Evolutionary conservation across 352 stramenopile genomes (phyloP).

Genomic region (Pythium diclinum): DNA sequence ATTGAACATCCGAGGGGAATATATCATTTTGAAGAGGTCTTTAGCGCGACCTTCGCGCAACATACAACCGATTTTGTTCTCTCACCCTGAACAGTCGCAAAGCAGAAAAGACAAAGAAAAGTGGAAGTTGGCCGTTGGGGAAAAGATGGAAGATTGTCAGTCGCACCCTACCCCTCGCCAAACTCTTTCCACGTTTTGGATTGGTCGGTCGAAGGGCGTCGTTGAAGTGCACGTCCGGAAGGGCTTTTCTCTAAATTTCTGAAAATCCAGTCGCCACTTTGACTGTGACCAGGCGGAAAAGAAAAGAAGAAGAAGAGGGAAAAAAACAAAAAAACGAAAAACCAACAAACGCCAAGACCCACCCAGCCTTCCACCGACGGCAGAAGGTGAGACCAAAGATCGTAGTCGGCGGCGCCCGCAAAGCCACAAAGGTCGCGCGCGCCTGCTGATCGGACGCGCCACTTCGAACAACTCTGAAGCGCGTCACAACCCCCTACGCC

Average conservation of each 20-base stretch:
- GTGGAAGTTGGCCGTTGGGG: slow-evolving; percentile 24
- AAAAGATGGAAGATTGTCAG: slow-evolving; percentile 32
- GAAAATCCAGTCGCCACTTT: background rate
- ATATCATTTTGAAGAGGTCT: too few relatives aligned
- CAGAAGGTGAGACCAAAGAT: slow-evolving; percentile 25
- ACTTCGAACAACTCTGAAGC: slow-evolving; percentile 25
- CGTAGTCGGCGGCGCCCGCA: background rate
- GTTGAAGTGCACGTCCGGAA: slow-evolving; percentile 24
- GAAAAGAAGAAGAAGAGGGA: slow-evolving; percentile 9
- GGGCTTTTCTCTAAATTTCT: slow-evolving; percentile 22
- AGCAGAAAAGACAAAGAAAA: slow-evolving; percentile 7
- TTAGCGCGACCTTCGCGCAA: slow-evolving; percentile 11
- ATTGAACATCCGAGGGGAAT: background rate
- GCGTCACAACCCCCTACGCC: slow-evolving; percentile 8
- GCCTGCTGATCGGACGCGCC: slow-evolving; percentile 18
- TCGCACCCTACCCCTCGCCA: slow-evolving; percentile 17
- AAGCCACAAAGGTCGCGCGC: slow-evolving; percentile 2
- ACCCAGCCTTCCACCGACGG: slow-evolving; percentile 9
- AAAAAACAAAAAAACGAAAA: slow-evolving; percentile 17
- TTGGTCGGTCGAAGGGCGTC: slow-evolving; percentile 7
- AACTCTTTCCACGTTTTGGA: background rate
- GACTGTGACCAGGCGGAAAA: background rate
- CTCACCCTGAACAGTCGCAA: slow-evolving; percentile 16
- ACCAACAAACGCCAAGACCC: background rate
- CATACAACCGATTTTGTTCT: background rate